Evolutionary conservation across 345 rosid species (phyloP).

Genomic region (Camelina hispida): DNA sequence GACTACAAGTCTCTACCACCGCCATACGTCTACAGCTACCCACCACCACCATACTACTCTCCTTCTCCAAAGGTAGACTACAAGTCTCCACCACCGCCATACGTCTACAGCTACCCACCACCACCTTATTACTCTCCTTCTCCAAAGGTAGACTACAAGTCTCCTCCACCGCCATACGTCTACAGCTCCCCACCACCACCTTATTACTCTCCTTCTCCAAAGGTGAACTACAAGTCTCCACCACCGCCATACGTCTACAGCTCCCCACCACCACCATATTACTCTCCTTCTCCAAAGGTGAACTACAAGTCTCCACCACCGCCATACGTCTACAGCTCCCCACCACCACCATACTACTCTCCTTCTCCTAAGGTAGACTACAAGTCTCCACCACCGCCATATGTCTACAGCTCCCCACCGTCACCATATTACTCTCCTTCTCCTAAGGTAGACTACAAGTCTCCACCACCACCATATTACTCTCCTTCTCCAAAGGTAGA

Average conservation of each 20-base stretch:
- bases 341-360: not conserved
- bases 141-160: not conserved
- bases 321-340: not conserved
- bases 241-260: not conserved
- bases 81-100: not conserved
- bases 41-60: not conserved
- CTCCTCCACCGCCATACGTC: not conserved
- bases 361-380: not conserved
- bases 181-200: not conserved
- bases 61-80: not conserved
- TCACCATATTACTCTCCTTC: not conserved
- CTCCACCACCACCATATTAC: not conserved
- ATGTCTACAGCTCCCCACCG: not conserved
- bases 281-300: not conserved
- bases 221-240: not conserved
- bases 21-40: not conserved
- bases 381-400: not conserved
- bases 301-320: not conserved
- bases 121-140: not conserved
- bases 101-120: not conserved
- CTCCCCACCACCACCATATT: not conserved
- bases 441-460: not conserved
- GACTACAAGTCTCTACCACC: not conserved
- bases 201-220: not conserved
- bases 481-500: not conserved